These are phyloP conservation scores for Barnettozyma sucrosica DNA, from an alignment of 805 yeast genomes.

Conservation along the genomic window DNA sequence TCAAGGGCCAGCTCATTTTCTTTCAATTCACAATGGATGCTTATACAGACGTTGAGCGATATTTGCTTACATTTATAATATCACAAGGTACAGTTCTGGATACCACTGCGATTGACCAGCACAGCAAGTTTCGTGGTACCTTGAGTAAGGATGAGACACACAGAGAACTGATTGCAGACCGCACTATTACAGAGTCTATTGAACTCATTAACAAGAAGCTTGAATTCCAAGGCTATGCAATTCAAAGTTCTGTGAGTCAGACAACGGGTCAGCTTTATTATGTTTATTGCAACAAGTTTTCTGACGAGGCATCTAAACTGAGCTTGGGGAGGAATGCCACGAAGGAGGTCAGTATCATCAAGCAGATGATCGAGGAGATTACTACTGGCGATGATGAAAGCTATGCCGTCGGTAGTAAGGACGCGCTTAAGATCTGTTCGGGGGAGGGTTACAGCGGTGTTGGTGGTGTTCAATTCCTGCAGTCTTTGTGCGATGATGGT, in stretches of 20 bases:
- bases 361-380: constrained; percentile 35
- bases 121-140: constrained; percentile 5
- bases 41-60: constrained; percentile 15
- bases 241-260: constrained; percentile 33
- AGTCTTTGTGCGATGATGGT: constrained; percentile 40
- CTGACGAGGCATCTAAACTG: constrained; percentile 32
- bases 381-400: constrained; percentile 22
- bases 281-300: constrained; percentile 31
- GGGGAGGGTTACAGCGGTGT: constrained; percentile 28
- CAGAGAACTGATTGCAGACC: constrained; percentile 4
- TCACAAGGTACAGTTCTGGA: constrained; percentile 24
- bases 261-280: constrained; percentile 29
- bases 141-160: neutral
- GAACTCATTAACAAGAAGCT: constrained; percentile 23
- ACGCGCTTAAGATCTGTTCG: constrained; percentile 13
- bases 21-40: neutral
- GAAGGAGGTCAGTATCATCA: constrained; percentile 37
- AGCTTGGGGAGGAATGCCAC: constrained; percentile 29
- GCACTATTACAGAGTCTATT: constrained; percentile 11
- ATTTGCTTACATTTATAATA: constrained; percentile 30
- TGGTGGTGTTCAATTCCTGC: constrained; percentile 37
- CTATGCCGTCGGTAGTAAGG: constrained; percentile 31
- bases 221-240: constrained; percentile 32
- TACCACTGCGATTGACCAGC: neutral
- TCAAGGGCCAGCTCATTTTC: neutral